Evolutionary conservation across 768 basidiomycete genomes (phyloP), one percentile per base, ranked within the genome.

Genomic region (Sarcodon aspratus): DNA sequence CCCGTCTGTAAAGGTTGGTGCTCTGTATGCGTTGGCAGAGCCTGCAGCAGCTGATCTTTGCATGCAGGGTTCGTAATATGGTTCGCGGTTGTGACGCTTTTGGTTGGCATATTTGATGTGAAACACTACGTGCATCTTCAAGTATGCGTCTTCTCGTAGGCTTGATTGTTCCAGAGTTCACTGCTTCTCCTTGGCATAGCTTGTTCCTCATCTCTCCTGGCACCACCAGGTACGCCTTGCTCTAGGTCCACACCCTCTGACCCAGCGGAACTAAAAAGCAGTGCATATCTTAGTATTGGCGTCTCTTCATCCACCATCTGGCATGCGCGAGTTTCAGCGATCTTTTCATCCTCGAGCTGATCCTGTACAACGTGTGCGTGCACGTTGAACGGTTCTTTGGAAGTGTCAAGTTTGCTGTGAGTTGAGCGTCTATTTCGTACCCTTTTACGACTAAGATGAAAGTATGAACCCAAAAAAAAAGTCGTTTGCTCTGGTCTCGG

Each of bases 51-150:
- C 34, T 32, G n/a, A 46, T 13, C 43, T 40, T 11, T 38, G 33
- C 36, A 13, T 52, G 32, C 54, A 94, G 91, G 83, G 32, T 67
- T 92, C 50, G 92, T 95, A 80, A 66, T 90, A 49, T 69, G 71
- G 45, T 69, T 77, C 42, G 90, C 79, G 32, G 50, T 87, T 42
- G 74, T 79, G 3, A 88, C 93, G n/a, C 69, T 93, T 48, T 59
- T 79, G 6, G 80, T 74, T 42, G 83, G 87, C 1, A 61, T 95
- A 33, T 85, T 93, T 59, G 91, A 93, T 57, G 67, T 89, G 55
- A 95, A 94, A 62, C 83, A 92, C 58, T 88, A 91, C 62, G 74
- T 91, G 51, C 87, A 93, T 62, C 70, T 96, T 2, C 92, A 87
- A 69, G 84, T 80, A 54, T 54, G 71, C 55, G 21, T 44, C 9